Base-by-base conservation (phyloP, 2,329 filamentous ascomycete species). In the Blastomyces parvus region DNA sequence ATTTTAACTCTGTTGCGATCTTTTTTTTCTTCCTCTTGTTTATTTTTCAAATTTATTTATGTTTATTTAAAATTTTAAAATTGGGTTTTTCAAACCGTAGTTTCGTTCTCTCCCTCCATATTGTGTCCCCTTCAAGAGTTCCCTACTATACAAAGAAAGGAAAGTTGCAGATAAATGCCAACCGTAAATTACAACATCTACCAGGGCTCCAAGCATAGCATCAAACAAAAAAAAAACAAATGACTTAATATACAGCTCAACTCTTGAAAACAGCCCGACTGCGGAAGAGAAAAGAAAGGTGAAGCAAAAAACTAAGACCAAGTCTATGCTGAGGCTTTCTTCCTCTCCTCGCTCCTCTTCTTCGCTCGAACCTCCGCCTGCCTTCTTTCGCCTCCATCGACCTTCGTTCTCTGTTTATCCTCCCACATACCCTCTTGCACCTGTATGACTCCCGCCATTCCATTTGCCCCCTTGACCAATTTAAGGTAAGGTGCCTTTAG, bases 351-450 rank as follows among this genome's bases (percentile, higher is more conserved):
- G 60, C 89, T 86, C 67, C 88, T 84, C 79, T 86, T 88, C 86
- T 96, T 96, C 70, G 92, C 91, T 70, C 90, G 83, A 61, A 97
- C 87, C 79, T 96, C 88, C 19, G 88, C 89, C 75, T 84, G 86
- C 77, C 94, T 85, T 75, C 94, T 87, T 82, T 99, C 94, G 82
- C 94, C 94, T 72, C 94, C 94, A 77, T 97, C 92, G 68, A 99
- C 87, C 86, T 97, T 97, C 72, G 86, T 86, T 36, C 94, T 93
- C 70, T 87, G 84, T 74, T 84, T 87, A 71, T 91, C 82, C 80
- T 97, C 93, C 94, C 93, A 97, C 81, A 97, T 88, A 11, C 93
- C 91, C 75, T 97, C 92, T 63, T 87, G 85, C 27, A 90, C 83
- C 66, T 82, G 81, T 68, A 97, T 82, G 60, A 82, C 80, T 13